Evolutionary conservation across 148 eudicot species (phyloP).

Genomic region (Vaccinium corymbosum): DNA sequence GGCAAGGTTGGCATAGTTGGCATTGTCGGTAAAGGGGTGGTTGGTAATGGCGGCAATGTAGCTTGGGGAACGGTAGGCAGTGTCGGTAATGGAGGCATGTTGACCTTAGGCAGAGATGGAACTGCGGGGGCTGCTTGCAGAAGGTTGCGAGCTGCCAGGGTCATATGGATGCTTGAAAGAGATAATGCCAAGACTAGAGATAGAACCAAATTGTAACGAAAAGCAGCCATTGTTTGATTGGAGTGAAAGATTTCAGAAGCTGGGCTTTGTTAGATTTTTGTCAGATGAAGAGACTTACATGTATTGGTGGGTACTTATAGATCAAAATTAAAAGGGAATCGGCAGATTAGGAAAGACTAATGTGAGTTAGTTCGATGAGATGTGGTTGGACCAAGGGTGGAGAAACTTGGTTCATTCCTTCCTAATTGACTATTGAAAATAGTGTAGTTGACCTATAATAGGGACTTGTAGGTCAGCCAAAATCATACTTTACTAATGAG

Average conservation of each 20-base stretch:
- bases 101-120: conserved; percentile 11
- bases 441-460: no score
- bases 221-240: not conserved
- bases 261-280: no score
- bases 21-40: not conserved
- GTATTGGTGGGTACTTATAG: not conserved
- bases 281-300: not conserved
- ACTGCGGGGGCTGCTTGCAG: conserved; percentile 15
- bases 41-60: conserved; percentile 11
- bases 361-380: conserved; percentile 2
- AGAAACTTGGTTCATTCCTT: conserved; percentile 1
- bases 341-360: not conserved
- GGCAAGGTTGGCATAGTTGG: not conserved
- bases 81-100: not conserved
- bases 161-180: conserved; percentile 1
- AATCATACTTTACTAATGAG: no score
- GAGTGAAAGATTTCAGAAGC: no score
- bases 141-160: conserved; percentile 8
- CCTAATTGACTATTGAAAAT: no score
- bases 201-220: not conserved
- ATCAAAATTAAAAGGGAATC: not conserved
- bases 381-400: conserved; percentile 1
- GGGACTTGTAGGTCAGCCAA: no score
- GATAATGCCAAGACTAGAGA: not conserved
- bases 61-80: not conserved